These are phyloP conservation scores for Cystobasidium sp. DNA, from an alignment of 1,284 basidiomycete species.

Conservation along the genomic window DNA sequence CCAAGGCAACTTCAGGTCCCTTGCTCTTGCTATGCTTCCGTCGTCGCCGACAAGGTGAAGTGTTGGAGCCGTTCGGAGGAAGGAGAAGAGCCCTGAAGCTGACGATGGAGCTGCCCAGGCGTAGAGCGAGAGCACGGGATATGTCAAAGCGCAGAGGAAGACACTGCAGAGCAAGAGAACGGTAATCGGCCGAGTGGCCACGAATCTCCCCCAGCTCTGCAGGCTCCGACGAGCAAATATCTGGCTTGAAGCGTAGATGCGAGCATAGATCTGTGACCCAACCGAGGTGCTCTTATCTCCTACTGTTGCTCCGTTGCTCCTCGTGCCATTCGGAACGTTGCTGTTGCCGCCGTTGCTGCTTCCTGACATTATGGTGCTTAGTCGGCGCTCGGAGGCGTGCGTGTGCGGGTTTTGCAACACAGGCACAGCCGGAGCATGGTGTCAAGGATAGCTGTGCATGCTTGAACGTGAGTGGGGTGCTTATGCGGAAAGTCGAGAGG, in stretches of 20 bases:
- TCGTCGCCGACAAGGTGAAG: conserved; percentile 32
- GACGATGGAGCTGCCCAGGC: conserved; percentile 60
- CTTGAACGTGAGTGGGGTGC: not conserved
- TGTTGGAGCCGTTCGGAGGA: conserved; percentile 44
- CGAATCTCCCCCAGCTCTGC: conserved; percentile 41
- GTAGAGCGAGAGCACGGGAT: conserved; percentile 84
- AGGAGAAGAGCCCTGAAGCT: conserved; percentile 39
- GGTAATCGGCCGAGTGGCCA: conserved; percentile 84
- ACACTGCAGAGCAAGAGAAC: conserved; percentile 90
- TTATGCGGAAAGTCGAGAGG: not conserved
- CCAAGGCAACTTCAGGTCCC: conserved; percentile 43
- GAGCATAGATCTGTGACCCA: conserved; percentile 1
- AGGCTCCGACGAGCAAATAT: conserved; percentile 31
- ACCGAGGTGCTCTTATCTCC: not conserved
- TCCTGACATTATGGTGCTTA: conserved; percentile 17
- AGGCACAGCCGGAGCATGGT: conserved; percentile 12
- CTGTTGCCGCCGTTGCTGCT: not conserved
- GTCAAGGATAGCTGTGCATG: not conserved
- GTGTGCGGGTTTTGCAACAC: conserved; percentile 7
- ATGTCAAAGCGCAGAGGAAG: conserved; percentile 94
- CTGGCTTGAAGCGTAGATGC: conserved; percentile 21
- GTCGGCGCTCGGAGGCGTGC: conserved; percentile 4
- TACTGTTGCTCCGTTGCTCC: conserved; percentile 20
- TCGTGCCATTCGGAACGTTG: conserved; percentile 7
- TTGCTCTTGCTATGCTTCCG: conserved; percentile 37